These are phyloP conservation scores for Russula vinacea DNA, from an alignment of 768 basidiomycete genomes.

Conservation along the genomic window DNA sequence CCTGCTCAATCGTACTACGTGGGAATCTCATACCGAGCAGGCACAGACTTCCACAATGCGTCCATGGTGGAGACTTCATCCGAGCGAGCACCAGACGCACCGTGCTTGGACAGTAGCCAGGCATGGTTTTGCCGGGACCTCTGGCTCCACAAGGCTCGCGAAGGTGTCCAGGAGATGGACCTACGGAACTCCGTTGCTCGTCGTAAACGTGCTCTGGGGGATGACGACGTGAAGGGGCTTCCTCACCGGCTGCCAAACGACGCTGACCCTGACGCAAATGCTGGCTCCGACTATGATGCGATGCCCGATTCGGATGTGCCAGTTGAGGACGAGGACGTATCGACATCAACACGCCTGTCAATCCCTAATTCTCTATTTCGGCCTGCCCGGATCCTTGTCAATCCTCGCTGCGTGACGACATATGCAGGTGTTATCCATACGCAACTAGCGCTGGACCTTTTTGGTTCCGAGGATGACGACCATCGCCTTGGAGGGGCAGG, in stretches of 20 bases:
- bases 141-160: constrained; percentile 85
- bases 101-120: constrained; percentile 93
- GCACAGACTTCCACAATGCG: constrained; percentile 76
- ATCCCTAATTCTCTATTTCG: constrained; percentile 88
- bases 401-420: constrained; percentile 95
- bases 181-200: constrained; percentile 23
- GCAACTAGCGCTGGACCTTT: constrained; percentile 90
- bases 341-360: constrained; percentile 41
- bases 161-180: constrained; percentile 61
- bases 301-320: constrained; percentile 62
- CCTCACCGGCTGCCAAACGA: constrained; percentile 33
- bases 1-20: constrained; percentile 95
- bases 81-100: constrained; percentile 68
- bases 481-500: constrained; percentile 45
- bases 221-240: constrained; percentile 33
- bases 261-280: constrained; percentile 72
- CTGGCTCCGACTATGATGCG: constrained; percentile 84
- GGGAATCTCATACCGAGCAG: constrained; percentile 81
- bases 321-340: constrained; percentile 34
- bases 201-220: constrained; percentile 37
- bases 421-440: constrained; percentile 98
- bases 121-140: constrained; percentile 98
- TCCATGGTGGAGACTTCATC: constrained; percentile 55
- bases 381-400: constrained; percentile 89
- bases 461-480: constrained; percentile 73